These are phyloP conservation scores for Pseudonitzschia delicatissima DNA, from an alignment of 108 stramenopile genomes.

Conservation along the genomic window DNA sequence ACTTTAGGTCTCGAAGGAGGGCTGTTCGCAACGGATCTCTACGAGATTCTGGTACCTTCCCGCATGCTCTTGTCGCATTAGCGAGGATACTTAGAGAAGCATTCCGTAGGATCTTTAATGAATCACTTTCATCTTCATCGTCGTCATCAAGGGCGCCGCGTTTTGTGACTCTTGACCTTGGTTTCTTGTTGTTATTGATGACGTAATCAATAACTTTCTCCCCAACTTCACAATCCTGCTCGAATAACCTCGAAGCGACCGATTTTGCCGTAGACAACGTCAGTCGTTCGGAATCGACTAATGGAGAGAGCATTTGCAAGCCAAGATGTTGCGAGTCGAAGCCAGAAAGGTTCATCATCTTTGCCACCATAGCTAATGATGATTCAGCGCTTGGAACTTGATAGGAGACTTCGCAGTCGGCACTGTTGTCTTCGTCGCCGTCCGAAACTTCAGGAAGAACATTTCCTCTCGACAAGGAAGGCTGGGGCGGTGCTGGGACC, in stretches of 20 bases:
- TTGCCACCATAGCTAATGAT: conserved; percentile 42
- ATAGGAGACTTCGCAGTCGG: background rate
- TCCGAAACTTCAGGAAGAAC: conserved; percentile 48
- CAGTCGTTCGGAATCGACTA: conserved; percentile 46
- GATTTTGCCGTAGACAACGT: conserved; percentile 22
- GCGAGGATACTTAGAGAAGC: conserved; percentile 40
- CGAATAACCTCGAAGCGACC: conserved; percentile 34
- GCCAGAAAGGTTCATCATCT: conserved; percentile 44
- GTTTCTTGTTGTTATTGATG: conserved; percentile 21
- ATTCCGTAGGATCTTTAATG: conserved; percentile 25
- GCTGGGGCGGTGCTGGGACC: background rate
- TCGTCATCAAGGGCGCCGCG: conserved; percentile 4
- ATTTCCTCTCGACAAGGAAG: conserved; percentile 4
- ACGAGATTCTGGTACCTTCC: conserved; percentile 19
- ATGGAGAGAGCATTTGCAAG: conserved; percentile 39
- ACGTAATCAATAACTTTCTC: conserved; percentile 34
- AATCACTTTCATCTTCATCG: conserved; percentile 22
- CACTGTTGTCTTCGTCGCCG: conserved; percentile 19
- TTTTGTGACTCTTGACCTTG: background rate
- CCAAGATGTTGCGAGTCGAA: conserved; percentile 50
- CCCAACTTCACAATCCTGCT: conserved; percentile 32
- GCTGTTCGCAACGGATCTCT: conserved; percentile 27
- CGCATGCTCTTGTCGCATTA: conserved; percentile 32
- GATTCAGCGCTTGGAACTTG: conserved; percentile 17
- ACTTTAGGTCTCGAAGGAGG: conserved; percentile 33